phyloP scores from a whole-genome alignment of 1,284 basidiomycete genomes.

The Kalmanozyma brasiliensis region DNA sequence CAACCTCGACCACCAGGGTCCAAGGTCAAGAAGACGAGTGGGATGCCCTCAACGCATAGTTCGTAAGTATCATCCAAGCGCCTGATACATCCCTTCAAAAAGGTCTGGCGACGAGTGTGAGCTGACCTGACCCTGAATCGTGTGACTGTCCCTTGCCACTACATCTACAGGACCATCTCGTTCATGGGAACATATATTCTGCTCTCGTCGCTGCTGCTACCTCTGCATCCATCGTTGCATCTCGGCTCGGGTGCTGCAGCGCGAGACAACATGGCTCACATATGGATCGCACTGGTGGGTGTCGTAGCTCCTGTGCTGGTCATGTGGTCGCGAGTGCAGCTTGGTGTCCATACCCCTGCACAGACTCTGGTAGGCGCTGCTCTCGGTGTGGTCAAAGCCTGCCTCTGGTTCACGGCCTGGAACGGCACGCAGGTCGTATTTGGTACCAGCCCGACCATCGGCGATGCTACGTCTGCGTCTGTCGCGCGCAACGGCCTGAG shows the following conservation, averaged over 20 bases:
- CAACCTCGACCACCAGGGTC: conserved; percentile 50
- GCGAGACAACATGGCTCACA: conserved; percentile 22
- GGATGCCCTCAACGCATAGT: conserved; percentile 56
- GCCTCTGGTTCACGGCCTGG: conserved; percentile 44
- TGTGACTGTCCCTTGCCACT: too few species aligned
- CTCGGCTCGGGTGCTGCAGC: neutral
- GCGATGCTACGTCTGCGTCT: conserved; percentile 1
- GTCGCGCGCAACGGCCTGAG: conserved; percentile 13
- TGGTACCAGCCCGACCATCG: neutral
- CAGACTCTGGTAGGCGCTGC: conserved; percentile 43
- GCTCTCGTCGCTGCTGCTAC: conserved; percentile 33
- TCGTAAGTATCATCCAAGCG: conserved; percentile 27
- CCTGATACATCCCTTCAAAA: too few species aligned
- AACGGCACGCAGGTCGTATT: conserved; percentile 27
- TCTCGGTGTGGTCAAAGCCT: conserved; percentile 39
- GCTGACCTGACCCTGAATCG: neutral
- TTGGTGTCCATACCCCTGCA: conserved; percentile 45
- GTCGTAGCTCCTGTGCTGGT: conserved; percentile 33
- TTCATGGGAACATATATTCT: conserved; percentile 54
- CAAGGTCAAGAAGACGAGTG: conserved; percentile 47
- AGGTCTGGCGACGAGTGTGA: too few species aligned
- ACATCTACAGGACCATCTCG: conserved; percentile 32
- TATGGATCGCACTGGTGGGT: conserved; percentile 32
- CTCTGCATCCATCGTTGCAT: conserved; percentile 35
- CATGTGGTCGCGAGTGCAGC: conserved; percentile 52